phyloP scores from a whole-genome alignment of 129 eudicot species.

The Cynara cardunculus region DNA sequence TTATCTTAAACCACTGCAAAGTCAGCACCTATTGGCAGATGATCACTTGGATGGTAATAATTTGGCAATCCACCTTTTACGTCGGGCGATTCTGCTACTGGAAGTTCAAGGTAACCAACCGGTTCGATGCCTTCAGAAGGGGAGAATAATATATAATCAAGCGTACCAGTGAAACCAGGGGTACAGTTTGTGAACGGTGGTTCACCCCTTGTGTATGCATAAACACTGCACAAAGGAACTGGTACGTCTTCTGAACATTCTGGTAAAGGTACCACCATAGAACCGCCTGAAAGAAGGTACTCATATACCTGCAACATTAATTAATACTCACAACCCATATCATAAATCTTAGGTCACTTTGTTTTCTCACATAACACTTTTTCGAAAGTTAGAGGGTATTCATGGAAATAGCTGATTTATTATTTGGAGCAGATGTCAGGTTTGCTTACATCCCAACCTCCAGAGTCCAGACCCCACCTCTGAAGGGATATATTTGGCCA shows the following conservation, averaged over 20 bases:
- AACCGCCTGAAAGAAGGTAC: slow-evolving; percentile 60
- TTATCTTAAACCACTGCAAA: slow-evolving; percentile 42
- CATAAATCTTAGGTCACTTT: neutral
- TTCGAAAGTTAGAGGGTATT: neutral
- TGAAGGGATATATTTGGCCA: neutral
- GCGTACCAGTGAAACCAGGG: slow-evolving; percentile 89
- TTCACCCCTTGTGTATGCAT: slow-evolving; percentile 76
- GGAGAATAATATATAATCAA: slow-evolving; percentile 73
- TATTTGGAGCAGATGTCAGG: neutral
- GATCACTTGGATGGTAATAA: slow-evolving; percentile 89
- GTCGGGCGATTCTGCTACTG: slow-evolving; percentile 56
- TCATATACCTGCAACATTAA: slow-evolving; percentile 64
- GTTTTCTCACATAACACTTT: neutral
- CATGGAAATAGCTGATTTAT: neutral
- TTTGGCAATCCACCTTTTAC: slow-evolving; percentile 83
- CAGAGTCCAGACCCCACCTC: neutral
- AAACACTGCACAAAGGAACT: slow-evolving; percentile 62
- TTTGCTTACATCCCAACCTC: no score
- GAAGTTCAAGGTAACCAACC: slow-evolving; percentile 72
- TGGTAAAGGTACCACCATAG: slow-evolving; percentile 25
- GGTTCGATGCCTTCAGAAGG: slow-evolving; percentile 56
- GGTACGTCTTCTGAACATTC: slow-evolving; percentile 58
- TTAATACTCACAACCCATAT: neutral
- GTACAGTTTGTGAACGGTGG: slow-evolving; percentile 87
- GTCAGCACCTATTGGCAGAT: slow-evolving; percentile 94